Percentiles rank a stretch among this genome's conserved stretches.
Conservation (phyloP, 2,329 filamentous ascomycete genomes). For the Fusarium tupiense region DNA sequence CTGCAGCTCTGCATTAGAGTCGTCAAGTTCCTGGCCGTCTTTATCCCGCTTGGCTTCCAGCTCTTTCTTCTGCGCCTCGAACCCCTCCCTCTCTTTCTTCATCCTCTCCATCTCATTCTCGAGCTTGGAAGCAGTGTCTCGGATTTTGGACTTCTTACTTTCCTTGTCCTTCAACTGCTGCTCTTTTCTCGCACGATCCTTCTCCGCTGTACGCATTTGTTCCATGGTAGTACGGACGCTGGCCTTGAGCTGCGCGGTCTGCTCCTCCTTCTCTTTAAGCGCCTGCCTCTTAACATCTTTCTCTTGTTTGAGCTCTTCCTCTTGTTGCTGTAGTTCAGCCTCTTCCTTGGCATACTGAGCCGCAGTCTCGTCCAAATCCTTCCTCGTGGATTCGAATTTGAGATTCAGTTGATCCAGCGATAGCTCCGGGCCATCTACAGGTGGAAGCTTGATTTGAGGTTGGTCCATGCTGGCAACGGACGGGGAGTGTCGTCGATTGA, state of each 20-base stretch:
- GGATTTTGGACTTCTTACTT: slow-evolving; percentile 73
- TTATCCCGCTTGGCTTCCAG: slow-evolving; percentile 62
- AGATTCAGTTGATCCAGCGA: slow-evolving; percentile 82
- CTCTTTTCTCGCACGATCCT: slow-evolving; percentile 81
- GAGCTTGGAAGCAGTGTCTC: slow-evolving; percentile 76
- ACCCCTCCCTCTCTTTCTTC: slow-evolving; percentile 63
- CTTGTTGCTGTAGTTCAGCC: slow-evolving; percentile 71
- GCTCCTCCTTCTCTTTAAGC: slow-evolving; percentile 90
- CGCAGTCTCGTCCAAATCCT: slow-evolving; percentile 83
- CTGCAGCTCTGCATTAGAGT: slow-evolving; percentile 69
- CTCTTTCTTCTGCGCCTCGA: slow-evolving; percentile 62
- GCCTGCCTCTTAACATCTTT: slow-evolving; percentile 81
- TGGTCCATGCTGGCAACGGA: slow-evolving; percentile 69
- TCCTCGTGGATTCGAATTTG: slow-evolving; percentile 80
- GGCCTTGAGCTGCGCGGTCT: slow-evolving; percentile 83
- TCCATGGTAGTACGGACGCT: slow-evolving; percentile 84
- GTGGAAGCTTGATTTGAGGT: slow-evolving; percentile 55
- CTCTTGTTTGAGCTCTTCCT: slow-evolving; percentile 77
- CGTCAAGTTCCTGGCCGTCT: slow-evolving; percentile 62
- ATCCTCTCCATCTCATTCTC: slow-evolving; percentile 70
- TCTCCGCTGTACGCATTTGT: slow-evolving; percentile 82
- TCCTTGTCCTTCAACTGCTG: slow-evolving; percentile 74
- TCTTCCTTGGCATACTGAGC: slow-evolving; percentile 77
- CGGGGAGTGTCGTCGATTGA: slow-evolving; percentile 80
- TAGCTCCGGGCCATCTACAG: slow-evolving; percentile 67